A percentile compares a stretch with the other conserved stretches of the same genome.
Evolutionary conservation across 768 basidiomycete genomes (phyloP).

Genomic region (Boletus bicolor): DNA sequence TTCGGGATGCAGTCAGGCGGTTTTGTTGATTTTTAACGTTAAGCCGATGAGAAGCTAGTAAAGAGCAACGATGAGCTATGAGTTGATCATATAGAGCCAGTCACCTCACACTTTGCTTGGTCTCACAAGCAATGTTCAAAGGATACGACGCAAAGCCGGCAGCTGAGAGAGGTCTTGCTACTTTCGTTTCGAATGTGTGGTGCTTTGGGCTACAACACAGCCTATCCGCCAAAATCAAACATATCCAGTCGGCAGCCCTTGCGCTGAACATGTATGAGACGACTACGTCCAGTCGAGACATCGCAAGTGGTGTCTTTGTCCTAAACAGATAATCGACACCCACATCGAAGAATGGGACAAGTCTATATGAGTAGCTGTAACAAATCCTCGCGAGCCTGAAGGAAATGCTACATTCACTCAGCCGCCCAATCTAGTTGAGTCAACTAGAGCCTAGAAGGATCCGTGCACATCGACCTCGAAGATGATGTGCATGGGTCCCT

Average conservation of each 20-base stretch:
- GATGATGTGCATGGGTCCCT: too few species aligned
- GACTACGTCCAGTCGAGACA: too few species aligned
- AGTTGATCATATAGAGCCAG: neutral
- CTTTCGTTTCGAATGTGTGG: too few species aligned
- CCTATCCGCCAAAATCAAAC: too few species aligned
- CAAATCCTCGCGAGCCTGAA: neutral
- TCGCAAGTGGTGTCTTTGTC: too few species aligned
- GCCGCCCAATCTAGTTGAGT: neutral
- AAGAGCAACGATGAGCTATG: neutral
- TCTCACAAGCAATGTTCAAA: neutral
- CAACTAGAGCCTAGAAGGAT: neutral
- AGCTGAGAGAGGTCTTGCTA: neutral
- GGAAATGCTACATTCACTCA: neutral
- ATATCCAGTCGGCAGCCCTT: too few species aligned
- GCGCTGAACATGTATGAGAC: too few species aligned
- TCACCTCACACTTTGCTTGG: neutral
- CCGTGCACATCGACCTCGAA: neutral
- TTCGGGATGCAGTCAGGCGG: neutral
- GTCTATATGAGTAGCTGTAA: neutral
- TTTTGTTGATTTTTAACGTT: neutral
- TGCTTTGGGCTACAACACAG: too few species aligned
- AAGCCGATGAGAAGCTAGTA: neutral
- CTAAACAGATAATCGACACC: too few species aligned
- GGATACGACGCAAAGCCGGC: neutral
- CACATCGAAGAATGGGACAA: neutral